phyloP scores from a whole-genome alignment of 371 early-diverging fungal genomes.

The Rhizopus stolonifer region DNA sequence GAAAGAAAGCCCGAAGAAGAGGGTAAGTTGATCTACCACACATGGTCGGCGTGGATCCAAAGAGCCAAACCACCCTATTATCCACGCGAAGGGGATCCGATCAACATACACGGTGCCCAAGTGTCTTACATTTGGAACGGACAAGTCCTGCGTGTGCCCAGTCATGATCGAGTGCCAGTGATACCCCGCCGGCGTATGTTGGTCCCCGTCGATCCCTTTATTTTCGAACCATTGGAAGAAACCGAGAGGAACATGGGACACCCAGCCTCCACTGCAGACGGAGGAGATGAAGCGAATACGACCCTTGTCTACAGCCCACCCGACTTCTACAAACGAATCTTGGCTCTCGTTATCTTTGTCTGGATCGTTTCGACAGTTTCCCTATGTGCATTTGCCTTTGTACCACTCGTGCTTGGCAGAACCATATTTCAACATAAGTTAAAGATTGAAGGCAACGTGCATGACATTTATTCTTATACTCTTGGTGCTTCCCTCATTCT shows the following conservation, averaged over 20 bases:
- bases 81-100: slow-evolving; percentile 52
- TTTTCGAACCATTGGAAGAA: slow-evolving; percentile 16
- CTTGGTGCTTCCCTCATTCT: slow-evolving; percentile 24
- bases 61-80: slow-evolving; percentile 2
- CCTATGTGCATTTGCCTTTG: slow-evolving; percentile 32
- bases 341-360: slow-evolving; percentile 51
- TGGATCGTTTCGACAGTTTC: slow-evolving; percentile 50
- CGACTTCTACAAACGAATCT: slow-evolving; percentile 51
- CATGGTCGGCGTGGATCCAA: slow-evolving; percentile 14
- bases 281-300: slow-evolving; percentile 43
- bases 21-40: slow-evolving; percentile 17
- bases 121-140: slow-evolving; percentile 41
- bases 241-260: slow-evolving; percentile 59
- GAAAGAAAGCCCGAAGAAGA: slow-evolving; percentile 61
- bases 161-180: slow-evolving; percentile 28
- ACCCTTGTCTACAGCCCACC: slow-evolving; percentile 70
- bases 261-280: slow-evolving; percentile 42
- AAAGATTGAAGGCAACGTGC: slow-evolving; percentile 27
- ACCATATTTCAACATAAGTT: slow-evolving; percentile 30
- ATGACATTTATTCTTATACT: slow-evolving; percentile 58
- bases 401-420: slow-evolving; percentile 52
- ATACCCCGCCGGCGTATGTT: slow-evolving; percentile 17
- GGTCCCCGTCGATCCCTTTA: slow-evolving; percentile 12
- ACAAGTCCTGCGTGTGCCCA: slow-evolving; percentile 59
- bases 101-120: slow-evolving; percentile 38